These are phyloP conservation scores for Starmerella sp. DNA, from an alignment of 805 yeast genomes.

Conservation along the genomic window DNA sequence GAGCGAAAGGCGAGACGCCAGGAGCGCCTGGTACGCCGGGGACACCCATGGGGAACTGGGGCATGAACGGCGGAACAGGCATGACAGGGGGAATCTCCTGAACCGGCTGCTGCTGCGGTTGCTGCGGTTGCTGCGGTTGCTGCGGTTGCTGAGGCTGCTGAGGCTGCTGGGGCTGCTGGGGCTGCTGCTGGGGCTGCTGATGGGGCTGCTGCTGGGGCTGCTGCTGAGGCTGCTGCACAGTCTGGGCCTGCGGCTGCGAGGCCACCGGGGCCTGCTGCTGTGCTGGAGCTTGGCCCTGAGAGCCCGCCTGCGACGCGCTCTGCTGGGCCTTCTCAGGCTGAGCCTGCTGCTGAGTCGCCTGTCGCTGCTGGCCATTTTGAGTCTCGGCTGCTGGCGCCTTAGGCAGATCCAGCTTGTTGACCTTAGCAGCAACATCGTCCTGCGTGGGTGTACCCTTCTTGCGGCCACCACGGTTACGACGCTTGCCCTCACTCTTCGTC, in stretches of 20 bases:
- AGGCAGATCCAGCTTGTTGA: slow-evolving; percentile 13
- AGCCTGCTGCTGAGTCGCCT: slow-evolving; percentile 3
- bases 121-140: slow-evolving; percentile 8
- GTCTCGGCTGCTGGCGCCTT: slow-evolving; percentile 15
- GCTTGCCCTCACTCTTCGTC: slow-evolving; percentile 4
- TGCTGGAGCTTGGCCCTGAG: neutral
- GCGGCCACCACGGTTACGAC: slow-evolving; percentile 1
- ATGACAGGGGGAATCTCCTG: slow-evolving; percentile 3
- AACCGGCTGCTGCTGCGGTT: neutral
- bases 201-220: neutral
- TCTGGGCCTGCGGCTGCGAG: slow-evolving; percentile 12
- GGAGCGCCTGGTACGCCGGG: slow-evolving; percentile 8
- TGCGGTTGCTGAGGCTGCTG: slow-evolving; percentile 3
- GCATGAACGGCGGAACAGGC: slow-evolving; percentile 7
- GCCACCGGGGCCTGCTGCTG: slow-evolving; percentile 11
- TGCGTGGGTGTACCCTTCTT: slow-evolving; percentile 9
- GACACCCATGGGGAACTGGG: slow-evolving; percentile 5
- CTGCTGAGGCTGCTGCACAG: slow-evolving; percentile 2
- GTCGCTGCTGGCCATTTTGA: neutral
- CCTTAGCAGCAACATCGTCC: slow-evolving; percentile 8
- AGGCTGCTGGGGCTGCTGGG: neutral
- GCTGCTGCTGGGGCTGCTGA: neutral
- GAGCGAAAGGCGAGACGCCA: slow-evolving; percentile 4
- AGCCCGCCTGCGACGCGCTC: slow-evolving; percentile 3
- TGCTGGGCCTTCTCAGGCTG: slow-evolving; percentile 7